Evolutionary conservation across 371 early-diverging fungal species (phyloP), one percentile per base, ranked within the genome.

Genomic region (Nematocida ausubeli): DNA sequence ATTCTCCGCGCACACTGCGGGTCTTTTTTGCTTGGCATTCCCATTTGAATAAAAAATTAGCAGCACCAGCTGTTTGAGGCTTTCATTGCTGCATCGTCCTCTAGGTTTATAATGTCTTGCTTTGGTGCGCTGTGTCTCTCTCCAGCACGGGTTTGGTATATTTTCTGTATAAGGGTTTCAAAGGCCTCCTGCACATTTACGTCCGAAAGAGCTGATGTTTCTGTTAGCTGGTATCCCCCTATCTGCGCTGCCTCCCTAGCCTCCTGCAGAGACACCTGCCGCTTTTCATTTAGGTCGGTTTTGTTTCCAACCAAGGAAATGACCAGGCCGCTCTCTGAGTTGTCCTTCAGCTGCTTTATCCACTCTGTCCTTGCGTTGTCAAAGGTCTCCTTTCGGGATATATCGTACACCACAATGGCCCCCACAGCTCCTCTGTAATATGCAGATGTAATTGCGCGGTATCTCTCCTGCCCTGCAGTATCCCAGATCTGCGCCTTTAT

Each of bases 401-500:
- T 93, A 87, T 99, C 98, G 84, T 97, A 98, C 16, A 97, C 98
- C 49, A 98, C 88, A 81, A 97, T 88, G 50, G 98, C 97, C 52
- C 98, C 99, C 12, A 92, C 91, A n/a, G 99, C 95, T 19, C 98
- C 98, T 83, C 99, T 93, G 86, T 99, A 99, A 85, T 96, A 99
- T 44, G 87, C 86, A 40, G 85, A 84, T n/a, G 85, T 87, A 22
- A 88, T 86, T 16, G 88, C 87, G 54, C 86, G 70, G 80, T 86
- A 88, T 69, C 88, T 78, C 75, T 88, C 88, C 68, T 88, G 88
- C 14, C 88, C 88, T 28, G 88, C 87, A 68, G 95, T 95, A 83
- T 95, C 98, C 99, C 99, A 99, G 82, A 99, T 96, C 87, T 99
- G 98, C 39, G 96, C 95, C 87, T 99, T 99, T 82, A 99, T 93